Conservation (phyloP, 2,329 filamentous ascomycete genomes). For the Stachybotrys chartarum region DNA sequence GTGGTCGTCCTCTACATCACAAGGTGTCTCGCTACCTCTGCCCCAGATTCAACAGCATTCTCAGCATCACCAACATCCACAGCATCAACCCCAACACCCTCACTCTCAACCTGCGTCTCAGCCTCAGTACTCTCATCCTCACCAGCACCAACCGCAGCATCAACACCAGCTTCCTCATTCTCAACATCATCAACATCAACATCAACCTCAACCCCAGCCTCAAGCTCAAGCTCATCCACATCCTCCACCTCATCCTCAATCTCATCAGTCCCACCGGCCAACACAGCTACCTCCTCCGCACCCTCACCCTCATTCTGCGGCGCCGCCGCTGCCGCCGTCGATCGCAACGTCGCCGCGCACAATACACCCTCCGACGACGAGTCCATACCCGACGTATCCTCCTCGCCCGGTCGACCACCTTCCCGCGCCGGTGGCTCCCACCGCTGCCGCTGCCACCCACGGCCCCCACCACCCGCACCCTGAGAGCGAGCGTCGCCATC, state of each 20-base stretch:
- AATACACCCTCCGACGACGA: slow-evolving; percentile 24
- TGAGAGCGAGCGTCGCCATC: slow-evolving; percentile 46
- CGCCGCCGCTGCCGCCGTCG: slow-evolving; percentile 15
- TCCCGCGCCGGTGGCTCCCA: slow-evolving; percentile 19
- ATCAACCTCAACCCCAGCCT: background rate
- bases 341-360: slow-evolving; percentile 6
- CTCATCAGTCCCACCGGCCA: slow-evolving; percentile 9
- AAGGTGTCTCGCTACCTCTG: slow-evolving; percentile 41
- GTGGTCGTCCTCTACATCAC: slow-evolving; percentile 41
- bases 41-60: slow-evolving; percentile 23
- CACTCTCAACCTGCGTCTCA: slow-evolving; percentile 20
- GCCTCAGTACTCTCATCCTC: slow-evolving; percentile 6
- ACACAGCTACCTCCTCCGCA: slow-evolving; percentile 11
- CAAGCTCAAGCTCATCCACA: slow-evolving; percentile 9
- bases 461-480: slow-evolving; percentile 23
- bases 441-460: slow-evolving; percentile 13
- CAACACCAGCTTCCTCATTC: background rate
- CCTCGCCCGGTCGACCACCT: slow-evolving; percentile 24
- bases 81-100: slow-evolving; percentile 18
- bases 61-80: slow-evolving; percentile 10
- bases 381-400: slow-evolving; percentile 33
- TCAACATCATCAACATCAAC: background rate
- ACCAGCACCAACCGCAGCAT: background rate
- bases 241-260: slow-evolving; percentile 9
- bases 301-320: slow-evolving; percentile 19